phyloP scores from a whole-genome alignment of 2,329 filamentous ascomycete species.

The Fusarium irregulare region DNA sequence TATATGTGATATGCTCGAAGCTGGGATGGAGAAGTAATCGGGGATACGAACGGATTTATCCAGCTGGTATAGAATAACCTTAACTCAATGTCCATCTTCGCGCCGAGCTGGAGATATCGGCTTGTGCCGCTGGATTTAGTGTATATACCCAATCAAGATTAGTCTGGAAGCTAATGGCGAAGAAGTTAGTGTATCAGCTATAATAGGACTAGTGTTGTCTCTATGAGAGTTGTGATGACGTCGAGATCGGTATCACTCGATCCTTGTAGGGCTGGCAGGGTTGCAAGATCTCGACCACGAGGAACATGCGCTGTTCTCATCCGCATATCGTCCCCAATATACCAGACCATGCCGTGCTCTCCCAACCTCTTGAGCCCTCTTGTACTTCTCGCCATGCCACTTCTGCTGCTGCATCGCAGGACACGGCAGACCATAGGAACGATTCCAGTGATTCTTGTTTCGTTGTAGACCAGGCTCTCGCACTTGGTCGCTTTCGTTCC shows the following conservation, averaged over 20 bases:
- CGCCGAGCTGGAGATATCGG: neutral
- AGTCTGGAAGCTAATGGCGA: neutral
- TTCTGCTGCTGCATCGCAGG: neutral
- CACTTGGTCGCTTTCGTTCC: accelerated
- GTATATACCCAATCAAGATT: neutral
- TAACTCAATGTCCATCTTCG: neutral
- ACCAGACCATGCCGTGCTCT: neutral
- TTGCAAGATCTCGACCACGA: neutral
- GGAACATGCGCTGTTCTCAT: too few relatives aligned
- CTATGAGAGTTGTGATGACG: neutral
- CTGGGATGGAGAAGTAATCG: accelerated
- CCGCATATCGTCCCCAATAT: constrained; percentile 15
- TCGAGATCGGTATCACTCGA: neutral
- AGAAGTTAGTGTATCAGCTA: too few relatives aligned
- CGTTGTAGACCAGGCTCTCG: accelerated
- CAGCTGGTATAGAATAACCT: neutral
- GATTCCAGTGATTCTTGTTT: neutral
- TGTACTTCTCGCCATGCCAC: neutral
- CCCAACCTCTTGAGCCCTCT: neutral
- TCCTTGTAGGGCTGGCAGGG: neutral
- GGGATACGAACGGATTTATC: neutral
- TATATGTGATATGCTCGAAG: neutral
- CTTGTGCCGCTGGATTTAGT: neutral
- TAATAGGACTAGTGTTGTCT: too few relatives aligned
- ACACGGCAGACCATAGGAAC: neutral